Evolutionary conservation across 2,329 filamentous ascomycete genomes (phyloP), one percentile per base, ranked within the genome.

Genomic region (Aotearoamyces nothofagi): DNA sequence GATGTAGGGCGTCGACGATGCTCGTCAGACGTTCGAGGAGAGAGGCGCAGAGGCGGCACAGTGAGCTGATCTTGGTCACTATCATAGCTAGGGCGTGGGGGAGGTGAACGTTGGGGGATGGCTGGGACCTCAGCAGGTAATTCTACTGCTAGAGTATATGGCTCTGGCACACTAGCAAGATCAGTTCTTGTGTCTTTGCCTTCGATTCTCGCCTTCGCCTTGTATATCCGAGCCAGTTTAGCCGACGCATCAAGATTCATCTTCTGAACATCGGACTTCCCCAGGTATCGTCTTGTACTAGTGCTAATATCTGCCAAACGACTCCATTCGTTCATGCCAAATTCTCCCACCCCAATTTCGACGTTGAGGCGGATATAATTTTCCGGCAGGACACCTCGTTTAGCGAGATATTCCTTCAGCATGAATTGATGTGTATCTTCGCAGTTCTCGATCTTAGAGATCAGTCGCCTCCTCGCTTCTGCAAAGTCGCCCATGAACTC

Each of bases 321-420:
- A 44, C 82, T 71, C 90, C 90, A 98, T 51, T 96, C 90, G 49
- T 96, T 98, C 84, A 98, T 96, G 29, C 81, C 87, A 50, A 94
- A 96, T 48, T 96, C 90, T 30, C 87, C 86, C 3, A 96, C 86
- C 1, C 87, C 90, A 10, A 93, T 76, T 48, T 96, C 86, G 22
- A 96, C 90, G 39, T 98, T 98, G n/a, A 96, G 61, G 5, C 90
- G 78, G 51, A 84, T 92, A 57, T 98, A 98, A 50, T 92, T 82
- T 33, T 94, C 86, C 29, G 71, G 68, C 43, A 79, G 86, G 34
- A 96, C 81, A 15, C 78, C 72, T 17, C 84, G 72, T 50, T 75
- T 79, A 5, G 69, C 57, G 13, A 96, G 61, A 40, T 86, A 71
- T 26, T 92, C 79, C 33, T 69, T 72, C 33, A 78, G 57, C 84